Evolutionary conservation across 345 rosid genomes (phyloP), one percentile per base, ranked within the genome.

Genomic region (Populus tremula): DNA sequence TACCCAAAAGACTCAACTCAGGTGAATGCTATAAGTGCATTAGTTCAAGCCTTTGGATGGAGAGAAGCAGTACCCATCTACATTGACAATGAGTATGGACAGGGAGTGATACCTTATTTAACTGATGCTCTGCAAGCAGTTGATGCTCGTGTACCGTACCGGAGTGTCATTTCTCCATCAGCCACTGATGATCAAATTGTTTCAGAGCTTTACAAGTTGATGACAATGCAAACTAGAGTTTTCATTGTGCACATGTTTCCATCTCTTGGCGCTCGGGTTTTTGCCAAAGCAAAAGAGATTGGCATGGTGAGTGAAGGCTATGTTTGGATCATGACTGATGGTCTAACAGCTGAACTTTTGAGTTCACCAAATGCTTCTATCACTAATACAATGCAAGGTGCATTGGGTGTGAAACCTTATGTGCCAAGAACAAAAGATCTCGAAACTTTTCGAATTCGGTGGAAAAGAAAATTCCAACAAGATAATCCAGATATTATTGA

Each of bases 231-330:
- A 9, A 91, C 91, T 0, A 79, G 91, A 80, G 95, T 91, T 0
- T 91, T 91, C 49, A 69, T 88, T 1, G 86, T 91, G 25, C 95
- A 89, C 59, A 78, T 76, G 88, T 18, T 3, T 31, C n/a, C 79
- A 0, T 0, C 47, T 68, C 86, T 87, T 29, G 90, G 88, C 36
- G 36, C 87, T 53, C 62, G 86, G 66, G 0, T 86, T 74, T 89
- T 89, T 27, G 35, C 71, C n/a, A 86, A 82, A 74, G 93, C 92
- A 0, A 81, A 84, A 11, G 81, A 84, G 67, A 61, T 88, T 64
- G 97, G 95, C 21, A 92, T 93, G 98, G 78, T 90, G 87, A 84
- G 87, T 71, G 69, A 78, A 21, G 98, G 95, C 11, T 90, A 90
- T 72, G 92, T 88, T 61, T 93, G 94, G 93, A 89, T 93, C 25